Percentiles rank a stretch among this genome's conserved stretches.
Conservation (phyloP, 2,329 filamentous ascomycete species). For the Aspergillus texensis region DNA sequence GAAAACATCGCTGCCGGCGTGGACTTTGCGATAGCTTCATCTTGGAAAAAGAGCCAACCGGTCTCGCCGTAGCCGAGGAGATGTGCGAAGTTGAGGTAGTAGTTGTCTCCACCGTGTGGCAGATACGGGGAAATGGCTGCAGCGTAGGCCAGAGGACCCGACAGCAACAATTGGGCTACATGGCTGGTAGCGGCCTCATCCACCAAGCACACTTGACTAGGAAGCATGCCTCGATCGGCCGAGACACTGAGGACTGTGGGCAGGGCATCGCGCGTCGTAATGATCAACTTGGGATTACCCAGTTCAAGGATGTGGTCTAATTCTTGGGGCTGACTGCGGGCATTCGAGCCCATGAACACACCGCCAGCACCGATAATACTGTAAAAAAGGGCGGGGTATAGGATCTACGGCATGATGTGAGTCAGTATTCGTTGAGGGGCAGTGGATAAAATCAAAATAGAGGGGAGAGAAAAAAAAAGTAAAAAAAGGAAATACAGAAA, state of each 20-base stretch:
- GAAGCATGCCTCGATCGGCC: slow-evolving; percentile 31
- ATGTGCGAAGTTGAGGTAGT: slow-evolving; percentile 33
- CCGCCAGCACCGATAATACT: slow-evolving; percentile 50
- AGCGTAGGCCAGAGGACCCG: slow-evolving; percentile 27
- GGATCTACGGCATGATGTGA: slow-evolving; percentile 30
- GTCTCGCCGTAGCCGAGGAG: slow-evolving; percentile 49
- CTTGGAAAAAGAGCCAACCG: slow-evolving; percentile 53
- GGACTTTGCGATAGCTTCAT: slow-evolving; percentile 44
- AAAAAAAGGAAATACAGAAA: not conserved
- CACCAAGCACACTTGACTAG: slow-evolving; percentile 39
- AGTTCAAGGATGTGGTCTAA: slow-evolving; percentile 50
- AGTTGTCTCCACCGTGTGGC: slow-evolving; percentile 16
- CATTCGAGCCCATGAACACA: slow-evolving; percentile 56
- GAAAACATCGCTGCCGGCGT: slow-evolving; percentile 56
- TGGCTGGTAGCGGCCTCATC: slow-evolving; percentile 35
- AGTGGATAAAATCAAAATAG: slow-evolving; percentile 2
- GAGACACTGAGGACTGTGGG: slow-evolving; percentile 40
- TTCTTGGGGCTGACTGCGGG: slow-evolving; percentile 50
- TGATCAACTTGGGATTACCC: slow-evolving; percentile 50
- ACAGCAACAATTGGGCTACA: slow-evolving; percentile 32
- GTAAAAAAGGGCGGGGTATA: slow-evolving; percentile 44
- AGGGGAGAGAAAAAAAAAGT: slow-evolving; percentile 5
- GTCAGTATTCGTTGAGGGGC: slow-evolving; percentile 18
- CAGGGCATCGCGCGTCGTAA: slow-evolving; percentile 46
- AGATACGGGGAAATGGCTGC: slow-evolving; percentile 20